Percentiles rank a stretch among this genome's conserved stretches.
phyloP scores from a whole-genome alignment of 225 moss, liverwort and hornwort genomes.

The Pseudoscleropodium purum region DNA sequence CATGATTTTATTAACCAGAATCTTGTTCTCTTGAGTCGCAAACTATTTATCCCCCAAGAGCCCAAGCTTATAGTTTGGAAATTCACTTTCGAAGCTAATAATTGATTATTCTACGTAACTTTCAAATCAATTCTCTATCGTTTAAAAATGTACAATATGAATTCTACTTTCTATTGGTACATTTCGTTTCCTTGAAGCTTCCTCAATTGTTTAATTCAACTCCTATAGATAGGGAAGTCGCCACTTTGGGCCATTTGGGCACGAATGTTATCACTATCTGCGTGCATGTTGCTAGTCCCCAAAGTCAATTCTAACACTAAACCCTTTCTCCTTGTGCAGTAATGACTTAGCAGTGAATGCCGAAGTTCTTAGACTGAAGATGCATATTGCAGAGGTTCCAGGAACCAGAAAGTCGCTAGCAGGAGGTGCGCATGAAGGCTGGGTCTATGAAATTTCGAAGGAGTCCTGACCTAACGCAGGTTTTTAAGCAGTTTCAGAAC shows the following conservation, averaged over 20 bases:
- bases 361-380: constrained; percentile 45
- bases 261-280: background rate
- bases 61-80: background rate
- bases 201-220: background rate
- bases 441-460: constrained; percentile 65
- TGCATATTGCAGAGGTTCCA: constrained; percentile 55
- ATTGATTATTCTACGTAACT: background rate
- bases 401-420: constrained; percentile 58
- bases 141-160: background rate
- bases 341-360: constrained; percentile 51
- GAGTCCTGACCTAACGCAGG: background rate
- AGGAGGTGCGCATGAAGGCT: constrained; percentile 65
- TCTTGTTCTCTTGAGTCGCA: background rate
- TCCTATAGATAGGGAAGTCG: background rate
- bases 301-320: background rate
- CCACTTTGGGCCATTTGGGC: background rate
- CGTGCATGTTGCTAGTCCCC: background rate
- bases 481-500: background rate
- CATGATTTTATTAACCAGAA: background rate
- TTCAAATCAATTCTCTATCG: background rate
- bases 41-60: background rate
- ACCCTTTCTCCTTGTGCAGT: constrained; percentile 25
- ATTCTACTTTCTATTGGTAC: background rate
- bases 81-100: background rate
- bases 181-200: background rate